These are phyloP conservation scores for Colletotrichum musicola DNA, from an alignment of 2,329 filamentous ascomycete genomes.

Conservation along the genomic window DNA sequence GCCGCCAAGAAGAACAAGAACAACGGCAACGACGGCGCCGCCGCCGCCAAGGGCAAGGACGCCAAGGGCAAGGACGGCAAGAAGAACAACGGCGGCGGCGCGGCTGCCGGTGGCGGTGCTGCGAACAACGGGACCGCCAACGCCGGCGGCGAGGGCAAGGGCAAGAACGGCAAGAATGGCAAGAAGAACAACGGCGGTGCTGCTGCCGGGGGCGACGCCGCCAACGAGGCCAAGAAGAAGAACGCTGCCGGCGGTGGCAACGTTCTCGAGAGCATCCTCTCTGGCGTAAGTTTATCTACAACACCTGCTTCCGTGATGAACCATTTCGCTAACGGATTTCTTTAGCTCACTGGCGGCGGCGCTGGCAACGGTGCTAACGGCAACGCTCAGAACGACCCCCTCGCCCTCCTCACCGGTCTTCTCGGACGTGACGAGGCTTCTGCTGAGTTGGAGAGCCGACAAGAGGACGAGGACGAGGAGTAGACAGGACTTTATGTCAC, in stretches of 20 bases:
- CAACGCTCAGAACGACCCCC: slow-evolving; percentile 4
- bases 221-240: not conserved
- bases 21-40: not conserved
- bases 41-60: slow-evolving; percentile 3
- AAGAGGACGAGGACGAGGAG: slow-evolving; percentile 5
- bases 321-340: not conserved
- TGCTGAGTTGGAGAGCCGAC: slow-evolving; percentile 1
- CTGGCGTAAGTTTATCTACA: slow-evolving; percentile 1
- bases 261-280: slow-evolving; percentile 10
- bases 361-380: not conserved
- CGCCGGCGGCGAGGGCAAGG: slow-evolving; percentile 5
- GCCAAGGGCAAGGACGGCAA: slow-evolving; percentile 11
- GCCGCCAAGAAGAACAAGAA: slow-evolving; percentile 5
- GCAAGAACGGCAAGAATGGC: not conserved
- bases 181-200: not conserved
- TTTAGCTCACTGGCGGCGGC: slow-evolving; percentile 9
- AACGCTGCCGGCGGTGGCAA: not conserved
- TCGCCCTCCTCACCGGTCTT: slow-evolving; percentile 18
- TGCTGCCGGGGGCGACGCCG: not conserved
- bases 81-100: slow-evolving; percentile 10
- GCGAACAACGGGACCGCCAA: slow-evolving; percentile 35
- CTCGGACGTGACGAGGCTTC: slow-evolving; percentile 28
- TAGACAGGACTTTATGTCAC: not conserved
- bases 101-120: not conserved
- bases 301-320: not conserved